Evolutionary conservation across 2,329 filamentous ascomycete genomes (phyloP).

Genomic region (Aspergillus eucalypticola): DNA sequence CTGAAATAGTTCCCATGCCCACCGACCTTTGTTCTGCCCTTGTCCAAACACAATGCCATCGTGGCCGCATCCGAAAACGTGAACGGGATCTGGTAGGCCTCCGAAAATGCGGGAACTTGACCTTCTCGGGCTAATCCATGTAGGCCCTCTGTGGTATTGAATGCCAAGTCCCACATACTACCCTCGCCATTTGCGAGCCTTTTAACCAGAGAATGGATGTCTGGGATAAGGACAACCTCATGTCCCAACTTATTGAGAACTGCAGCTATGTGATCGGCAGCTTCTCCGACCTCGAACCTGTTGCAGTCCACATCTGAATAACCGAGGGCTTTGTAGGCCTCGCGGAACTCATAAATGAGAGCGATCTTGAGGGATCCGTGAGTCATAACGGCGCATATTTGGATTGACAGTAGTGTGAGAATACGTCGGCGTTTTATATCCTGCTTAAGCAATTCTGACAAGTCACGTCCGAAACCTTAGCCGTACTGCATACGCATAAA

Average conservation of each 20-base stretch:
- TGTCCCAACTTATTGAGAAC: conserved; percentile 18
- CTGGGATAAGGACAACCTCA: conserved; percentile 16
- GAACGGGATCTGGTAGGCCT: conserved; percentile 29
- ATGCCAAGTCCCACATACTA: conserved; percentile 28
- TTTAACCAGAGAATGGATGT: conserved; percentile 17
- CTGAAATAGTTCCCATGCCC: not conserved
- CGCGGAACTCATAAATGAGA: conserved; percentile 17
- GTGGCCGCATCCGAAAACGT: conserved; percentile 26
- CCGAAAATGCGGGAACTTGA: conserved; percentile 28
- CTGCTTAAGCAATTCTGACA: too few relatives aligned
- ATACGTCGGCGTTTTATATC: not conserved
- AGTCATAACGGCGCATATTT: not conserved
- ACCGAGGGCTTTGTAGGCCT: conserved; percentile 13
- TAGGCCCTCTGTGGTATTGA: conserved; percentile 27
- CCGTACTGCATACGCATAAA: too few relatives aligned
- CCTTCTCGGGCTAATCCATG: conserved; percentile 25
- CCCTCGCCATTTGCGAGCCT: conserved; percentile 19
- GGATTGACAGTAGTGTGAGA: not conserved
- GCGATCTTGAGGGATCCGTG: not conserved
- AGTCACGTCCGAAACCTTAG: too few relatives aligned
- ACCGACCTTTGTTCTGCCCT: conserved; percentile 25
- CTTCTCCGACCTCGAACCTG: conserved; percentile 19
- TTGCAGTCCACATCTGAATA: conserved; percentile 18
- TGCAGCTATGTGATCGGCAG: conserved; percentile 13
- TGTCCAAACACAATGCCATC: conserved; percentile 24